phyloP scores from a whole-genome alignment of 2,329 filamentous ascomycete genomes.

The Ophiocordyceps robertsii region DNA sequence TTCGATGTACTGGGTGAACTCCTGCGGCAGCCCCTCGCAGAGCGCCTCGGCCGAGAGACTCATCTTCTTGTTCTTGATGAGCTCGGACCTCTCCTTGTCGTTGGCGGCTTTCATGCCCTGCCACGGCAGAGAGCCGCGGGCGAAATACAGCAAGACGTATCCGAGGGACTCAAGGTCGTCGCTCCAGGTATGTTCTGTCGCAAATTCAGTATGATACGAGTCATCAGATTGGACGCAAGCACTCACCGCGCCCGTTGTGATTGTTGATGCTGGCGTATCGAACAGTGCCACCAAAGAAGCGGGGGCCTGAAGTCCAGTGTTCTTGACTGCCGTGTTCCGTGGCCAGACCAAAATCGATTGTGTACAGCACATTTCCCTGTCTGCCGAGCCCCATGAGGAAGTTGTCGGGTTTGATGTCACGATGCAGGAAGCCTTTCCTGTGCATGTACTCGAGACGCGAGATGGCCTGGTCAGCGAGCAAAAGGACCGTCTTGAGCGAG shows the following conservation, averaged over 20 bases:
- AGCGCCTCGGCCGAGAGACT: slow-evolving; percentile 96
- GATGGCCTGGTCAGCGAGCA: slow-evolving; percentile 95
- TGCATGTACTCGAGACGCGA: slow-evolving; percentile 99
- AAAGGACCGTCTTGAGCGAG: slow-evolving; percentile 92
- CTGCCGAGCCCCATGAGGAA: slow-evolving; percentile 99
- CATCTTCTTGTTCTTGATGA: slow-evolving; percentile 99
- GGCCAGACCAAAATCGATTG: slow-evolving; percentile 96
- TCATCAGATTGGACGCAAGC: too few relatives aligned
- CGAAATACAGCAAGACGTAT: slow-evolving; percentile 99
- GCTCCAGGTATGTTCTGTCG: slow-evolving; percentile 74
- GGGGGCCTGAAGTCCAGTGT: slow-evolving; percentile 58
- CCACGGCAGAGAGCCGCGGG: slow-evolving; percentile 96
- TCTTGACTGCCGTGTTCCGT: slow-evolving; percentile 99
- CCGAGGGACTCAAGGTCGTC: slow-evolving; percentile 99
- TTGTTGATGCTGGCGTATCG: slow-evolving; percentile 99
- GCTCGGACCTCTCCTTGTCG: slow-evolving; percentile 99
- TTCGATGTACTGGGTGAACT: slow-evolving; percentile 99
- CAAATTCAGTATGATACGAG: too few relatives aligned
- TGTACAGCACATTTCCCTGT: slow-evolving; percentile 98
- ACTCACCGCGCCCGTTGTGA: slow-evolving; percentile 67
- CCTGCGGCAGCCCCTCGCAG: slow-evolving; percentile 97
- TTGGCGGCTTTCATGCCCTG: slow-evolving; percentile 96
- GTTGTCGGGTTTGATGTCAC: slow-evolving; percentile 99
- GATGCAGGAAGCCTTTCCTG: slow-evolving; percentile 98
- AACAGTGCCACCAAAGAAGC: slow-evolving; percentile 53